Base-by-base conservation (phyloP, 257 asterid species). In the Solanum pimpinellifolium region DNA sequence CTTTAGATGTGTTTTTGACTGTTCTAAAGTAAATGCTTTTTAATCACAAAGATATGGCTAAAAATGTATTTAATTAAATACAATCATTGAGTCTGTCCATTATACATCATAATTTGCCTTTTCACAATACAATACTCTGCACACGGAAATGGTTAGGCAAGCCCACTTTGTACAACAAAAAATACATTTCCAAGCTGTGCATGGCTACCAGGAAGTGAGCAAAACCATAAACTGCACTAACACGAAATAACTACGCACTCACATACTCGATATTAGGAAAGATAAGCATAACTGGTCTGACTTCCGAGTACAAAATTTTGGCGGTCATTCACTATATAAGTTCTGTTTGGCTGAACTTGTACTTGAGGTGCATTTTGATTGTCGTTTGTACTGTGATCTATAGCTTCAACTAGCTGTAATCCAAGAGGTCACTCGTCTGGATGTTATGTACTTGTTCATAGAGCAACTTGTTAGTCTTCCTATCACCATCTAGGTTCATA, bases 401-500 rank as follows among this genome's bases (percentile, higher is more conserved):
- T 46, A 80, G 68, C 31, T 78, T 44, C 41, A 25, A 46, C 65
- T 29, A 80, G 68, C 68, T 81, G 69, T n/a, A 49, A 31, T 49
- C 59, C 69, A 49, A 49, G 85, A 49, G 85, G 69, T 29, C 85
- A 11, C 46, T 29, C 11, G 31, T 81, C 59, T 81, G 3, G 15
- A 80, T 86, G 85, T 20, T 42, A 69, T 86, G 80, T 84, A 88
- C 88, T 70, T 44, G 87, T 85, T 59, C 88, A 49, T 41, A 42
- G 37, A 42, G 83, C 23, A 76, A 76, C 84, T 15, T 15, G 66
- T 27, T 46, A 46, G 27, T 49, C 44, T 9, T 31, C 42, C 69
- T 15, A 31, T 27, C 69, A 49, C n/a, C 85, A 56, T 56, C 85
- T 81, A 81, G 69, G 65, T 31, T 81, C 85, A 47, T 81, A 18